Conservation (phyloP, 2,329 filamentous ascomycete genomes). For the Xylariaceae sp. region DNA sequence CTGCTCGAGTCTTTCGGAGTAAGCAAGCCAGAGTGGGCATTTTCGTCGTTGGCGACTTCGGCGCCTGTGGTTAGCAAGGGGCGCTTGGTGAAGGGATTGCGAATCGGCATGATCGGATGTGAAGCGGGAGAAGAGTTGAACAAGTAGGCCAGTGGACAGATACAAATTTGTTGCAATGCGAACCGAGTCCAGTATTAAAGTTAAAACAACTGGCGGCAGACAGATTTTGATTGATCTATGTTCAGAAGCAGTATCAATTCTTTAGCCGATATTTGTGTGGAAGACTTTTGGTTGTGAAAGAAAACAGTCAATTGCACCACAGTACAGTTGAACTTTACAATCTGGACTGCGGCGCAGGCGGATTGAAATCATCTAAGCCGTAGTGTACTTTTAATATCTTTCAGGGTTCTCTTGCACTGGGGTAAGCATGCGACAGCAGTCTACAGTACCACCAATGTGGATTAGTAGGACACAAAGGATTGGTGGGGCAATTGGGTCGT, state of each 20-base stretch:
- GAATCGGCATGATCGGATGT: constrained; percentile 49
- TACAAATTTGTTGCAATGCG: constrained; percentile 15
- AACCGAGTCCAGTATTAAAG: constrained; percentile 10
- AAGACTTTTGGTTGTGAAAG: neutral
- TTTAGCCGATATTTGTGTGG: constrained; percentile 2
- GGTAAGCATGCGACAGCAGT: no score
- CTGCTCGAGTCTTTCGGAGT: constrained; percentile 50
- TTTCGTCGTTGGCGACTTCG: constrained; percentile 57
- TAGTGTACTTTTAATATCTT: no score
- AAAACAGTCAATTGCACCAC: constrained; percentile 9
- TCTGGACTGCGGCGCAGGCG: no score
- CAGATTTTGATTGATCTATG: constrained; percentile 13
- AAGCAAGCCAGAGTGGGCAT: constrained; percentile 48
- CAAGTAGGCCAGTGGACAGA: neutral
- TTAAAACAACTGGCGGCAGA: no score
- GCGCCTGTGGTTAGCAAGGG: constrained; percentile 48
- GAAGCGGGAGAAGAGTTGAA: constrained; percentile 12
- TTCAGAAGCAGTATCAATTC: constrained; percentile 19
- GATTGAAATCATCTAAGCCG: no score
- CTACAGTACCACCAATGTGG: no score
- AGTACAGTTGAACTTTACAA: no score
- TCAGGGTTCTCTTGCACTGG: no score
- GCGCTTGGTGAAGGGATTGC: constrained; percentile 73
- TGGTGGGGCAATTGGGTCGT: constrained; percentile 11
- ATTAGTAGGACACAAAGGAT: constrained; percentile 1